Evolutionary conservation across 176 grass and related monocot species (phyloP), one percentile per base, ranked within the genome.

Genomic region (Eremochloa ophiuroides): DNA sequence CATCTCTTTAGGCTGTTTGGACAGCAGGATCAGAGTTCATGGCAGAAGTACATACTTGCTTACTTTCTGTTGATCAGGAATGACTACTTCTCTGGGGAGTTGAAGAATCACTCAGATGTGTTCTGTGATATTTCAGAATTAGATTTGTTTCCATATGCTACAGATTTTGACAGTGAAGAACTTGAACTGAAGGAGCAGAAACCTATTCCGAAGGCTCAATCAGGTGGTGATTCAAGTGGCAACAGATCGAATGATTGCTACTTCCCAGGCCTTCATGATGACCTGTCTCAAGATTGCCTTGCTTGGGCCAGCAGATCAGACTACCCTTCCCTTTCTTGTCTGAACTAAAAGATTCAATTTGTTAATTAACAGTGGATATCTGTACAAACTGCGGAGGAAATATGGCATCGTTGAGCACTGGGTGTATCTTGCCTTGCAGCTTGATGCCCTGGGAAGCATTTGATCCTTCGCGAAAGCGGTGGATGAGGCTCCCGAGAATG

Each of bases 371-470:
- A 85, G 90, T 83, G 95, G 88, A 26, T 94, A 91, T 81, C 74
- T 97, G 69, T 97, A 97, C 70, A 93, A 83, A 69, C 78, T 94
- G 64, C 85, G 95, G 58, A 88, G 87, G 76, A 78, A 91, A 82
- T 89, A 89, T 68, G 74, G 83, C 79, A 90, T 90, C 53, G 58
- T 88, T 76, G 95, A 97, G 74, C 90, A 97, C 62, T 97, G 92
- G 92, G 88, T 97, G 5, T 97, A 94, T 69, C 56, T 97, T 9
- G 91, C 95, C 95, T n/a, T 92, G 89, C 83, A 94, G 87, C 51
- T 71, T 76, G 74, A 97, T 93, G 92, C 95, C 92, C 37, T 94
- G 95, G 95, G 90, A 94, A 85, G 92, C 87, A 74, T 97, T 94
- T 66, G 92, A 94, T 78, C 95, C 95, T 74, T 87, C 31, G 0